These are phyloP conservation scores for Symbiodinium natans DNA, from an alignment of 73 alveolate species.

Conservation along the genomic window DNA sequence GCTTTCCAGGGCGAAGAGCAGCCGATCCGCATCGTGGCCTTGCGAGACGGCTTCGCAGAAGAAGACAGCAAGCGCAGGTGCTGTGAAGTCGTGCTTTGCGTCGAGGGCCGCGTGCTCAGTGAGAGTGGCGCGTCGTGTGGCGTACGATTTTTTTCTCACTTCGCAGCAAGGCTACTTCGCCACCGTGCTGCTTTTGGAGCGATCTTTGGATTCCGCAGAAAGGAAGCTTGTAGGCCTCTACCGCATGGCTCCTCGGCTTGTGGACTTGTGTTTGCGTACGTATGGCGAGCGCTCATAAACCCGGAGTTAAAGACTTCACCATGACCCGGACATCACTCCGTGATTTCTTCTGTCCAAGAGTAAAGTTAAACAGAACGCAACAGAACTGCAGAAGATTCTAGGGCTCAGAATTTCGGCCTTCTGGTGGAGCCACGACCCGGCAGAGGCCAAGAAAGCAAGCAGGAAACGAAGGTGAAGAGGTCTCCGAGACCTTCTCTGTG, in stretches of 20 bases:
- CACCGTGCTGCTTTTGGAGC: conserved; percentile 15
- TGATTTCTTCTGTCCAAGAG: no score
- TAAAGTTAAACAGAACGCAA: no score
- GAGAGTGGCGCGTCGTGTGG: no score
- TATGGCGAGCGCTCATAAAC: no score
- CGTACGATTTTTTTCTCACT: no score
- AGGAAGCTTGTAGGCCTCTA: neutral
- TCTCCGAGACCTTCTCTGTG: no score
- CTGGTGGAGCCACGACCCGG: neutral
- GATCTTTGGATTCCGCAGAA: neutral
- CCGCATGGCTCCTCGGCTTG: neutral
- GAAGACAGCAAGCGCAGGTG: conserved; percentile 8
- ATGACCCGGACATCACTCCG: no score
- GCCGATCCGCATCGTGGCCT: conserved; percentile 2
- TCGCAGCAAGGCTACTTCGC: conserved; percentile 22
- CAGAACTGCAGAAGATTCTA: no score
- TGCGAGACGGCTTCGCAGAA: conserved; percentile 39
- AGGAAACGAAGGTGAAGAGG: neutral
- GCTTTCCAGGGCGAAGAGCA: conserved; percentile 25
- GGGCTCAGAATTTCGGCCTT: neutral
- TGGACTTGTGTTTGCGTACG: no score
- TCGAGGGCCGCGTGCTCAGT: conserved; percentile 14
- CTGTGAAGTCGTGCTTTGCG: conserved; percentile 23
- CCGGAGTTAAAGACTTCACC: no score
- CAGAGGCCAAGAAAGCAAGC: neutral